A percentile compares a stretch with the other conserved stretches of the same genome.
Conservation (phyloP, 2,329 filamentous ascomycete genomes). For the Penicillium sp. region DNA sequence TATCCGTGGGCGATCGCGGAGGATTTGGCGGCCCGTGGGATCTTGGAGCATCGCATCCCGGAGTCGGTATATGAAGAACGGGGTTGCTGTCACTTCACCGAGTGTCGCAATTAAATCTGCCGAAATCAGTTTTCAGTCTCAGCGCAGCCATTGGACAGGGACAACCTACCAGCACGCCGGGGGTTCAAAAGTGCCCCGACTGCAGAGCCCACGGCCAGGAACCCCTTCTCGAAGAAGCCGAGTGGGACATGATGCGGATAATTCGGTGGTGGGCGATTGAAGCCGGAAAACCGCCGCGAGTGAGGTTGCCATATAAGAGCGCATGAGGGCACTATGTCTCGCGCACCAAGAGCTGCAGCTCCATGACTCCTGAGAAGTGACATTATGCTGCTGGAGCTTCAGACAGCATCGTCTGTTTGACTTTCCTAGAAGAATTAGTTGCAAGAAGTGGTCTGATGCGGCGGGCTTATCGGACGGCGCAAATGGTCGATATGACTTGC, state of each 20-base stretch:
- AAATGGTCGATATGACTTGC: constrained; percentile 15
- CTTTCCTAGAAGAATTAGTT: not conserved
- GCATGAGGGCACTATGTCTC: constrained; percentile 18
- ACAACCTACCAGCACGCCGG: constrained; percentile 69
- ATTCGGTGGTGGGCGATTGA: constrained; percentile 82
- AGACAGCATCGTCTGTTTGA: constrained; percentile 20
- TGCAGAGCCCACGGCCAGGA: constrained; percentile 68
- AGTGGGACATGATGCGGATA: constrained; percentile 94
- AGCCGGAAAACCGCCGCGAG: constrained; percentile 71
- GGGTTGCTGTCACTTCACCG: constrained; percentile 92
- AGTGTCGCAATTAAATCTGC: constrained; percentile 89
- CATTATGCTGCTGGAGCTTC: constrained; percentile 29
- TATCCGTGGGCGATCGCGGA: constrained; percentile 87
- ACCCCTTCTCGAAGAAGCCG: constrained; percentile 74
- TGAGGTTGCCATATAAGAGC: constrained; percentile 16
- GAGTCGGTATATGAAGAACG: constrained; percentile 92
- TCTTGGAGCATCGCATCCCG: constrained; percentile 87
- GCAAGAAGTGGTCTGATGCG: constrained; percentile 25
- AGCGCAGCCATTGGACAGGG: not conserved
- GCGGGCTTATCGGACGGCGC: constrained; percentile 20
- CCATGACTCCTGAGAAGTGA: constrained; percentile 31
- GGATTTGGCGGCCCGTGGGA: constrained; percentile 85
- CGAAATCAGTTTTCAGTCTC: not conserved
- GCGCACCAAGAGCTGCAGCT: constrained; percentile 21
- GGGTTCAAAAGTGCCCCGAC: constrained; percentile 71